Evolutionary conservation across 176 grass and related monocot genomes (phyloP).

Genomic region (Saccharum officinarum): DNA sequence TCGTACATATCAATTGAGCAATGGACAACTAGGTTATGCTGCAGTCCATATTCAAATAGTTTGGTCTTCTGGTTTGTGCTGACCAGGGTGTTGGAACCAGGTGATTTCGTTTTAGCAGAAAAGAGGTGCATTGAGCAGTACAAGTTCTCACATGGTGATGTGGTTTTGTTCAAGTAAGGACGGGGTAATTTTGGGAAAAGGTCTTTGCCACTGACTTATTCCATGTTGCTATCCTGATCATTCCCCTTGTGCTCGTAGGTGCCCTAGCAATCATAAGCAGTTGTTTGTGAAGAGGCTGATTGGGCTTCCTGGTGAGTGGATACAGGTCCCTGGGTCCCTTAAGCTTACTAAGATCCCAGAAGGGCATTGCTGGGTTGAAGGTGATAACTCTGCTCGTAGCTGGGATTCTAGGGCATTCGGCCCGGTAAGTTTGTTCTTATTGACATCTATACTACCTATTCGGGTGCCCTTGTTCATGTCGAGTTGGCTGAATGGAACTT

Average conservation of each 20-base stretch:
- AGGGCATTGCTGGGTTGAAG: slow-evolving; percentile 96
- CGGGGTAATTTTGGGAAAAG: neutral
- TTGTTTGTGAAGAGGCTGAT: slow-evolving; percentile 78
- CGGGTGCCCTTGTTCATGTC: neutral
- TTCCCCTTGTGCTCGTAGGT: slow-evolving; percentile 35
- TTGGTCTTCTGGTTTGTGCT: slow-evolving; percentile 29
- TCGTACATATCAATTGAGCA: neutral
- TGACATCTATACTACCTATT: neutral
- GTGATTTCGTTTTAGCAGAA: slow-evolving; percentile 60
- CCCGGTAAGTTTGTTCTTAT: slow-evolving; percentile 53
- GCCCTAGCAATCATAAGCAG: slow-evolving; percentile 58
- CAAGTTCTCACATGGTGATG: slow-evolving; percentile 79
- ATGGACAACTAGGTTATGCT: neutral
- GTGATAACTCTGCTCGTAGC: slow-evolving; percentile 71
- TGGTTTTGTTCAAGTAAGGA: slow-evolving; percentile 73
- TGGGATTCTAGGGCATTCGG: slow-evolving; percentile 88
- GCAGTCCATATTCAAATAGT: slow-evolving; percentile 1
- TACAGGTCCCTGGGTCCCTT: slow-evolving; percentile 54
- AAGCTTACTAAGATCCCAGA: slow-evolving; percentile 67
- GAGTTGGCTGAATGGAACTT: neutral
- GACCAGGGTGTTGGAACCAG: slow-evolving; percentile 58
- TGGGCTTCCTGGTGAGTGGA: slow-evolving; percentile 79
- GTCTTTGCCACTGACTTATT: neutral
- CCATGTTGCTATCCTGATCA: neutral
- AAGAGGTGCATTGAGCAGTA: slow-evolving; percentile 57